A percentile compares a stretch with the other conserved stretches of the same genome.
Conservation (phyloP, 2,329 filamentous ascomycete species). For the Talaromyces rugulosus region DNA sequence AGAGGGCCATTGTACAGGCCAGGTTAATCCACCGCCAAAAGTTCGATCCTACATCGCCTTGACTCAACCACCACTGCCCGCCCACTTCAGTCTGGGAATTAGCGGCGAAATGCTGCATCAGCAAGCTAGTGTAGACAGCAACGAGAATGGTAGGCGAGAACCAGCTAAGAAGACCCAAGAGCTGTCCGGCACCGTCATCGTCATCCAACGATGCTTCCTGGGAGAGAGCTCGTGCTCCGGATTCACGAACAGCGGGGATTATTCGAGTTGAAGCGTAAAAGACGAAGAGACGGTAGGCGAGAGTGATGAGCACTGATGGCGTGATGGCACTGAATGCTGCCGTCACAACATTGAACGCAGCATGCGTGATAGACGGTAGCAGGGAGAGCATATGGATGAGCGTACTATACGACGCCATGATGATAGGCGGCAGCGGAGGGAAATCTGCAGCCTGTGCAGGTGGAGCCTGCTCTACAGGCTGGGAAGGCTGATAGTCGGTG, state of each 20-base stretch:
- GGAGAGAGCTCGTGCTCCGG: slow-evolving; percentile 75
- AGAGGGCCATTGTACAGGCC: slow-evolving; percentile 80
- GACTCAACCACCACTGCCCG: slow-evolving; percentile 76
- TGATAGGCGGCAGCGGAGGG: slow-evolving; percentile 91
- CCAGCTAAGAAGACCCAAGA: slow-evolving; percentile 82
- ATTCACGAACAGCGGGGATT: slow-evolving; percentile 86
- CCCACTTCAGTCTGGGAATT: slow-evolving; percentile 57
- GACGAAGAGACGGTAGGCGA: slow-evolving; percentile 89
- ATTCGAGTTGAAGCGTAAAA: slow-evolving; percentile 95
- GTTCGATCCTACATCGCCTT: slow-evolving; percentile 79
- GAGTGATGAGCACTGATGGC: slow-evolving; percentile 89
- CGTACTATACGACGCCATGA: slow-evolving; percentile 97
- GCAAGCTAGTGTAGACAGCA: slow-evolving; percentile 88
- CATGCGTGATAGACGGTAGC: slow-evolving; percentile 77
- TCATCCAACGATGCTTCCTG: slow-evolving; percentile 85
- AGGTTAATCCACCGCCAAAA: slow-evolving; percentile 93
- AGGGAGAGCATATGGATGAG: slow-evolving; percentile 77
- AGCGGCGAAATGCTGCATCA: slow-evolving; percentile 92
- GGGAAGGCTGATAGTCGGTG: slow-evolving; percentile 88
- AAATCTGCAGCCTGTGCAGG: slow-evolving; percentile 66
- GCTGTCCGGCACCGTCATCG: slow-evolving; percentile 71
- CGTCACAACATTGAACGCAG: slow-evolving; percentile 78
- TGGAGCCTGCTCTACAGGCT: slow-evolving; percentile 53
- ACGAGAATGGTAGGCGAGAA: slow-evolving; percentile 94
- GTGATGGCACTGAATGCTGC: slow-evolving; percentile 94